Evolutionary conservation across 2,329 filamentous ascomycete genomes (phyloP).

Genomic region (Neoascochyta sp.): DNA sequence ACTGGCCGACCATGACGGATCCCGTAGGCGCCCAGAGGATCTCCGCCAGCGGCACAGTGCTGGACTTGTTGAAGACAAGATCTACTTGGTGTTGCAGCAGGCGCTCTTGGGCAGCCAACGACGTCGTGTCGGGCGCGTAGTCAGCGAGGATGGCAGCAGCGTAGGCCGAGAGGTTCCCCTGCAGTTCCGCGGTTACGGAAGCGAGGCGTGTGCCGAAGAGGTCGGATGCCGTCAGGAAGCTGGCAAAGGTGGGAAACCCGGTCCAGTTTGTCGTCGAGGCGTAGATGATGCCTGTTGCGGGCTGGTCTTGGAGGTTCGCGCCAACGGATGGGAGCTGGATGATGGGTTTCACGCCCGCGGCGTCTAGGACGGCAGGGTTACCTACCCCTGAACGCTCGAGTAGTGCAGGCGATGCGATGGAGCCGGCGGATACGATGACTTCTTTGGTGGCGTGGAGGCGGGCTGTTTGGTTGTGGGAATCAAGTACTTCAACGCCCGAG

Average conservation of each 20-base stretch:
- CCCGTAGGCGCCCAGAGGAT: conserved; percentile 41
- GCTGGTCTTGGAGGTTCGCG: conserved; percentile 36
- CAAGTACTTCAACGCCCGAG: conserved; percentile 22
- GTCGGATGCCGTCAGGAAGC: conserved; percentile 34
- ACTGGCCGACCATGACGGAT: conserved; percentile 35
- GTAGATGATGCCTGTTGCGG: conserved; percentile 24
- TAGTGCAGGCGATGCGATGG: conserved; percentile 32
- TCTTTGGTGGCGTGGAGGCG: conserved; percentile 22
- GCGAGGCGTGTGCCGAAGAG: conserved; percentile 32
- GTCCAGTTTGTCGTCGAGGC: conserved; percentile 33
- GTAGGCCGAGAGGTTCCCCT: conserved; percentile 26
- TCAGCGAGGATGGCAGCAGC: conserved; percentile 22
- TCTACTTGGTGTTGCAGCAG: conserved; percentile 48
- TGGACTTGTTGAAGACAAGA: conserved; percentile 43
- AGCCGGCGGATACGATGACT: conserved; percentile 37
- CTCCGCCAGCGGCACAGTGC: conserved; percentile 47
- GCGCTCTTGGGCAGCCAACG: conserved; percentile 35
- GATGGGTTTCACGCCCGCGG: conserved; percentile 17
- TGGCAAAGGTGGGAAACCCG: conserved; percentile 39
- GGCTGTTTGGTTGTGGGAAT: conserved; percentile 13
- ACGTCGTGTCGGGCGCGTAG: conserved; percentile 14
- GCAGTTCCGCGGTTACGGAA: conserved; percentile 19
- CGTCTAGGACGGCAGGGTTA: conserved; percentile 25
- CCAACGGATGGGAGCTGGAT: conserved; percentile 27
- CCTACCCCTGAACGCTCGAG: conserved; percentile 39